Evolutionary conservation across 768 basidiomycete genomes (phyloP).

Genomic region (Suillus alpinus): DNA sequence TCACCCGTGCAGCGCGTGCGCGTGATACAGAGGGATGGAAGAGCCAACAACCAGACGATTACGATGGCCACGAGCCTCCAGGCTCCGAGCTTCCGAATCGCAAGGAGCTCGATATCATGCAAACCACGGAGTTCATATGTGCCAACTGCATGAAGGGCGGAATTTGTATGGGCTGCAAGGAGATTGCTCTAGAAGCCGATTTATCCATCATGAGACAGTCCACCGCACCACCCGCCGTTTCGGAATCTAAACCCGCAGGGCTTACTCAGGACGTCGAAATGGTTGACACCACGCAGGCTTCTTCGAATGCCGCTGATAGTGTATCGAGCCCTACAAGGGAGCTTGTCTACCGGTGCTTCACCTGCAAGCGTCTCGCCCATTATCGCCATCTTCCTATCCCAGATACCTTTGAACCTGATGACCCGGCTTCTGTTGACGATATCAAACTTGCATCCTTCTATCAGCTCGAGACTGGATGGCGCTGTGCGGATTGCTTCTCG

Average conservation of each 20-base stretch:
- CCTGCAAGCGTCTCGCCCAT: constrained; percentile 82
- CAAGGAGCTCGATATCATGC: constrained; percentile 41
- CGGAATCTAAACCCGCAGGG: not conserved
- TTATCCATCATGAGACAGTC: constrained; percentile 18
- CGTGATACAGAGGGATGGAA: constrained; percentile 46
- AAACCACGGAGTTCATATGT: constrained; percentile 81
- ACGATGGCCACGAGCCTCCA: constrained; percentile 17
- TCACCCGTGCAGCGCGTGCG: constrained; percentile 60
- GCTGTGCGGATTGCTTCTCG: constrained; percentile 76
- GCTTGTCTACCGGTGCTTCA: constrained; percentile 77
- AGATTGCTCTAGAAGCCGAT: constrained; percentile 52
- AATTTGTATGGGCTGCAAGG: constrained; percentile 73
- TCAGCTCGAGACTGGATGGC: constrained; percentile 54
- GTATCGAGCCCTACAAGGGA: constrained; percentile 29
- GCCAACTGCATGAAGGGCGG: constrained; percentile 72
- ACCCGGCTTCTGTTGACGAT: constrained; percentile 19
- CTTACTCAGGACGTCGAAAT: constrained; percentile 33
- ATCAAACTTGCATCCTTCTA: constrained; percentile 60
- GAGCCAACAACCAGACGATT: constrained; percentile 19
- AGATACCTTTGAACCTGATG: constrained; percentile 31
- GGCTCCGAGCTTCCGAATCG: constrained; percentile 42
- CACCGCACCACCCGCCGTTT: constrained; percentile 5
- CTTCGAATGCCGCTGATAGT: constrained; percentile 14
- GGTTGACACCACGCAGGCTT: constrained; percentile 23
- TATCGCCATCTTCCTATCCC: constrained; percentile 69